These are phyloP conservation scores for Circinella minor DNA, from an alignment of 371 early-diverging fungal species.

Conservation along the genomic window DNA sequence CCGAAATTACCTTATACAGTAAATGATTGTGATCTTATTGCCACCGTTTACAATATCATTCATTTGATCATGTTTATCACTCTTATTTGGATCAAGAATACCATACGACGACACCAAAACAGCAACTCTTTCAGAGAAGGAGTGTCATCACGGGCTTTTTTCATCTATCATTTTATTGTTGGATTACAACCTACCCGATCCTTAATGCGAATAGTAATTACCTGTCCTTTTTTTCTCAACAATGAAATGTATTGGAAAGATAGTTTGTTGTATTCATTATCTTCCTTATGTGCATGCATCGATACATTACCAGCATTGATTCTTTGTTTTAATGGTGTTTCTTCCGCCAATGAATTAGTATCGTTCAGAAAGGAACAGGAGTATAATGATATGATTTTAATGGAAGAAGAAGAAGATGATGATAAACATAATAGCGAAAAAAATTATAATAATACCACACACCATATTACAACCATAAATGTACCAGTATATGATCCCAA, in stretches of 20 bases:
- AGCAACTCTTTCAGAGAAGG: too few relatives aligned
- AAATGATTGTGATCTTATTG: background rate
- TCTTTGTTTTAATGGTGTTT: background rate
- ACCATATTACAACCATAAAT: too few relatives aligned
- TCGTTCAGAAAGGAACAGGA: background rate
- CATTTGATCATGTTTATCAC: background rate
- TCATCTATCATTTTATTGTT: background rate
- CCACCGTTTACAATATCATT: background rate
- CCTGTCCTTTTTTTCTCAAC: background rate
- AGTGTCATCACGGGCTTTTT: background rate
- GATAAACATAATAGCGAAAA: too few relatives aligned
- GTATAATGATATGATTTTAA: background rate
- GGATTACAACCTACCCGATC: constrained; percentile 3
- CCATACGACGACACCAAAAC: too few relatives aligned
- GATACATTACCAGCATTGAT: background rate
- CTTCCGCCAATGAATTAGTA: background rate
- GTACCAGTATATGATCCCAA: too few relatives aligned
- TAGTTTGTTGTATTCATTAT: background rate
- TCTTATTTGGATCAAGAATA: background rate
- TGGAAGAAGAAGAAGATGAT: background rate
- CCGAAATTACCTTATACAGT: background rate
- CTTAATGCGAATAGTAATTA: background rate
- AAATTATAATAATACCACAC: too few relatives aligned
- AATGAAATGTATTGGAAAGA: background rate
- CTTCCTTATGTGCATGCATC: background rate